Evolutionary conservation across 371 early-diverging fungal species (phyloP).

Genomic region (Choanephora cucurbitarum): DNA sequence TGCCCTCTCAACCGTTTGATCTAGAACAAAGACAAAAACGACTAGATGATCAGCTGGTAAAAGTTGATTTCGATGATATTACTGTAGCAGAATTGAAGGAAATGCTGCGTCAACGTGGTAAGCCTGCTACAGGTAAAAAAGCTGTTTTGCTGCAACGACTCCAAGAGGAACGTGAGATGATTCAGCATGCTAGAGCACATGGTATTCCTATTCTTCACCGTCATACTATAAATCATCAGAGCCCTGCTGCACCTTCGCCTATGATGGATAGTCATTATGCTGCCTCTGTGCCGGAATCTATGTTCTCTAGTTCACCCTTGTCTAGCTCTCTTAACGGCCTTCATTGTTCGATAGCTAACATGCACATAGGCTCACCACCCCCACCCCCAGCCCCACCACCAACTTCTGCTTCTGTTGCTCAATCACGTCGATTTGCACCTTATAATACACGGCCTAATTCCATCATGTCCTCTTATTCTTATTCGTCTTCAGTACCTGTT

Average conservation of each 20-base stretch:
- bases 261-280: conserved; percentile 14
- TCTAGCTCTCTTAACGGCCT: conserved; percentile 9
- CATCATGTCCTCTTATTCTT: conserved; percentile 6
- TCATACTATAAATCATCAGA: background rate
- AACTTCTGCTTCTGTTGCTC: too few species aligned
- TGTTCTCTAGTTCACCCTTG: conserved; percentile 34
- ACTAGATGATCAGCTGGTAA: conserved; percentile 65
- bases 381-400: conserved; percentile 15
- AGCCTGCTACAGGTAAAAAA: conserved; percentile 75
- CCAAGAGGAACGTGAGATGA: conserved; percentile 54
- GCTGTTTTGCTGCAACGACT: conserved; percentile 63
- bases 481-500: conserved; percentile 27
- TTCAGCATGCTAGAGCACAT: conserved; percentile 16
- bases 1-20: conserved; percentile 34
- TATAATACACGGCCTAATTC: conserved; percentile 3
- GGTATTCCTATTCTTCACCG: conserved; percentile 18
- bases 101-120: conserved; percentile 69
- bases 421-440: conserved; percentile 28
- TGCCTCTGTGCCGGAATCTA: conserved; percentile 30
- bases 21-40: conserved; percentile 51
- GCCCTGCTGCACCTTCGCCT: conserved; percentile 16
- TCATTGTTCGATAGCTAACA: conserved; percentile 26
- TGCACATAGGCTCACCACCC: conserved; percentile 37
- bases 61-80: conserved; percentile 74
- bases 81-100: conserved; percentile 80